Evolutionary conservation across 352 stramenopile species (phyloP), one percentile per base, ranked within the genome.

Genomic region (Globisporangium carolinianum): DNA sequence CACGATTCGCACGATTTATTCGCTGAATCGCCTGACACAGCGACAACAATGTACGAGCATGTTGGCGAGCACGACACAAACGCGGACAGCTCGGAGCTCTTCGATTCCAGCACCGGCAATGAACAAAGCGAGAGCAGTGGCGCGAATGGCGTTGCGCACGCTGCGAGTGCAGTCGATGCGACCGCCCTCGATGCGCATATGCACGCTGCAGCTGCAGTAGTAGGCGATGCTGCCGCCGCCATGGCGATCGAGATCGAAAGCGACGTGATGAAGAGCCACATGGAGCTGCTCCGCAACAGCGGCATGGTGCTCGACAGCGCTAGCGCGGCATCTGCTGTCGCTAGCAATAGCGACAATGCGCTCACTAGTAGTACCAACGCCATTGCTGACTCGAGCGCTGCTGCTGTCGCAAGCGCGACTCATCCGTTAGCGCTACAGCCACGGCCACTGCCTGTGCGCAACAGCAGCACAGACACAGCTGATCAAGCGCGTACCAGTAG

Each of bases 201-300:
- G 32, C 55, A 54, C 15, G 18, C 47, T 6, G 39, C 49, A 32
- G 42, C 35, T 38, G 39, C 24, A 50, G 41, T 56, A 15, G 32
- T 6, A 38, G 48, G 37, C 8, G 18, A 38, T 35, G 55, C 52
- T 32, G 57, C 56, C 32, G 50, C 41, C 18, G 57, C 57, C 43
- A 63, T 63, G 57, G 42, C 50, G 50, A 32, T 63, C 43, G 57
- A 57, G 41, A 53, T 63, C 50, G 57, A 63, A 39, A 49, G 51
- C 12, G 57, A 57, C 18, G 57, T 57, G 43, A 63, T 57, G n/a
- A 63, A 63, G 41, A 58, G 42, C 57, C 50, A 63, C 50, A 53
- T 63, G 50, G 57, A 57, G 43, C 51, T 62, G 49, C 51, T 62
- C n/a, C 57, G 43, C n/a, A 61, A 49, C 11, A 45, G 47, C 18